phyloP scores from a whole-genome alignment of 2,329 filamentous ascomycete genomes.

The Alternaria sp. region DNA sequence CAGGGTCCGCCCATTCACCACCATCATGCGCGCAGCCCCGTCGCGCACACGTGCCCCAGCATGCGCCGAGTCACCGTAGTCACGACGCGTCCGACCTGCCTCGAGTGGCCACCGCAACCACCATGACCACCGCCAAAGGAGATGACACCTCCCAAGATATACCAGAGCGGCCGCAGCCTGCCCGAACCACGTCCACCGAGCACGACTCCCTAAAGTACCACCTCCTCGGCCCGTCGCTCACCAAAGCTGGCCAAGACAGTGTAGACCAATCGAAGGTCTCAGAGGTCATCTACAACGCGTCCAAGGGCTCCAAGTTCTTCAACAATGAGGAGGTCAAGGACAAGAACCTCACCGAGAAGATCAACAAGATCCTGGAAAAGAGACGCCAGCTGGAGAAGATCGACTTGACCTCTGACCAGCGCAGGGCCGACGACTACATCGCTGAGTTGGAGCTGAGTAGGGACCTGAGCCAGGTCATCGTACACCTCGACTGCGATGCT shows the following conservation, averaged over 20 bases:
- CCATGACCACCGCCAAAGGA: constrained; percentile 14
- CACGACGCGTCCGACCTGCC: constrained; percentile 18
- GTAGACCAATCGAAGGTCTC: constrained; percentile 96
- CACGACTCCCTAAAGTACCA: constrained; percentile 84
- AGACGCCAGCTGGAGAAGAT: constrained; percentile 77
- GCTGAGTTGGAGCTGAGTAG: constrained; percentile 77
- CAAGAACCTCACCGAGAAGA: constrained; percentile 82
- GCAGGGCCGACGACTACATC: constrained; percentile 81
- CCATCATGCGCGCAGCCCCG: constrained; percentile 13
- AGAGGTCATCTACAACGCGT: constrained; percentile 95
- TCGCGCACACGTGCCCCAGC: constrained; percentile 1
- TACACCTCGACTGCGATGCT: constrained; percentile 96
- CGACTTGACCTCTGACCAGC: constrained; percentile 74
- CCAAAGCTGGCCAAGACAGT: constrained; percentile 89
- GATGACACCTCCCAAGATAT: not conserved
- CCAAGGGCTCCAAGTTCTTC: constrained; percentile 96
- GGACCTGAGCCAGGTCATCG: constrained; percentile 82
- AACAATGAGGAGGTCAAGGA: constrained; percentile 86
- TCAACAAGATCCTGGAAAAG: constrained; percentile 76
- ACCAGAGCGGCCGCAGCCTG: constrained; percentile 22
- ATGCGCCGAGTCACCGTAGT: constrained; percentile 18
- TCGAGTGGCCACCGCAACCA: constrained; percentile 12
- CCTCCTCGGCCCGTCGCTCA: constrained; percentile 86
- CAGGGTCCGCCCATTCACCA: constrained; percentile 20
- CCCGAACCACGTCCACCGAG: constrained; percentile 35